These are phyloP conservation scores for Aristolochia contorta DNA, from an alignment of 164 flowering plant genomes.

Conservation along the genomic window DNA sequence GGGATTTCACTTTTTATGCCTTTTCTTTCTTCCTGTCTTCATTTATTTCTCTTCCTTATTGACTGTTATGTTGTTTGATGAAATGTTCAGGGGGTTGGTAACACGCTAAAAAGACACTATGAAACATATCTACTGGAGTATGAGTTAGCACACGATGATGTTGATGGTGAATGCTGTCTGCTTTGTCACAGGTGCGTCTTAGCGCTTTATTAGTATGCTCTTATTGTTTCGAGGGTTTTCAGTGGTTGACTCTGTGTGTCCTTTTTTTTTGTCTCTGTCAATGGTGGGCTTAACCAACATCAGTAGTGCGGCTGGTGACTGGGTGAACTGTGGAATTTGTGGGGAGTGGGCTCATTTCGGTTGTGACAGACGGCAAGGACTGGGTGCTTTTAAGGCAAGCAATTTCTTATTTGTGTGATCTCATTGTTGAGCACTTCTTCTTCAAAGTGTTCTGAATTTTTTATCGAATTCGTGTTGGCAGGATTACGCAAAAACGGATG, in stretches of 20 bases:
- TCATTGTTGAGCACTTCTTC: not conserved
- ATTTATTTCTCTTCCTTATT: not conserved
- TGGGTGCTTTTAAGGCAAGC: conserved; percentile 92
- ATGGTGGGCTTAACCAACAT: not conserved
- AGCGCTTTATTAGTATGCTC: conserved; percentile 5
- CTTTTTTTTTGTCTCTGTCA: not conserved
- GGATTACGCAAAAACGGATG: conserved; percentile 99
- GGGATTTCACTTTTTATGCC: too few relatives aligned
- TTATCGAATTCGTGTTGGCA: conserved; percentile 17
- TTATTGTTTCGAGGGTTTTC: not conserved
- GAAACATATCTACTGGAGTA: conserved; percentile 94
- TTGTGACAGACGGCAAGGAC: conserved; percentile 91
- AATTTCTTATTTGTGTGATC: not conserved
- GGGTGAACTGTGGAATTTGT: conserved; percentile 97
- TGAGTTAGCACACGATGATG: conserved; percentile 97
- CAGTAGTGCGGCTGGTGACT: conserved; percentile 99
- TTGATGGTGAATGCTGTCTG: conserved; percentile 97
- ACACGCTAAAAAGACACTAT: conserved; percentile 92
- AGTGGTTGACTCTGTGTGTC: not conserved
- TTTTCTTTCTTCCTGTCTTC: not conserved
- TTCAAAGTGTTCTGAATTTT: not conserved
- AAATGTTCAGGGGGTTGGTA: conserved; percentile 70
- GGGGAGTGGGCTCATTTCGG: conserved; percentile 99
- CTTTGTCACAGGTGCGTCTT: conserved; percentile 76
- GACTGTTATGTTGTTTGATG: not conserved